Conservation (phyloP, 495 filamentous ascomycete species). For the Ramalina peruviana region DNA sequence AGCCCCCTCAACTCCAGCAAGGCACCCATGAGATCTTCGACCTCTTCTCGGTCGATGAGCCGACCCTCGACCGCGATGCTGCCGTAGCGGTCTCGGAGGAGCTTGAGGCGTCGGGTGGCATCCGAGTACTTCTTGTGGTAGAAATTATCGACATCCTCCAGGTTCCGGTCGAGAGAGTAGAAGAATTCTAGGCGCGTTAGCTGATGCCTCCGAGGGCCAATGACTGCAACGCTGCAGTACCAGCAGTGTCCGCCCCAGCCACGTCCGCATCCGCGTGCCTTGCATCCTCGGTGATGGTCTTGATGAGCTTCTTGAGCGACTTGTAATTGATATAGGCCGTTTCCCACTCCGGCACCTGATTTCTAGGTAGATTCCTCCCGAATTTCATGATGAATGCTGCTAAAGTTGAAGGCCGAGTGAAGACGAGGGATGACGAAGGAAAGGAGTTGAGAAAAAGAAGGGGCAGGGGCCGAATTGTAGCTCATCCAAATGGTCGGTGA, state of each 20-base stretch:
- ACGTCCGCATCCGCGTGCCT: conserved; percentile 39
- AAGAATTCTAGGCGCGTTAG: conserved; percentile 60
- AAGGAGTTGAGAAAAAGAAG: too few relatives aligned
- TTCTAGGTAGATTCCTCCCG: conserved; percentile 68
- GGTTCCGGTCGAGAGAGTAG: conserved; percentile 85
- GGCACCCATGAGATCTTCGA: conserved; percentile 76
- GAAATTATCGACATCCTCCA: conserved; percentile 88
- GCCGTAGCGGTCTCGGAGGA: conserved; percentile 77
- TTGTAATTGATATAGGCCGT: conserved; percentile 92
- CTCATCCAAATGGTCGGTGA: too few relatives aligned
- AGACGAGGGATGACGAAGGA: too few relatives aligned
- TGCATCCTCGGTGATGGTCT: conserved; percentile 47
- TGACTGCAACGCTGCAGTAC: conserved; percentile 25
- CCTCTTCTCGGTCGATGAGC: conserved; percentile 55
- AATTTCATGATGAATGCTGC: conserved; percentile 54
- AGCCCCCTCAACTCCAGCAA: conserved; percentile 77
- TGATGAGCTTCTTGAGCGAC: conserved; percentile 86
- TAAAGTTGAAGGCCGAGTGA: too few relatives aligned
- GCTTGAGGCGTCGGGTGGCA: conserved; percentile 61
- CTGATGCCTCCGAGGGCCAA: conserved; percentile 9
- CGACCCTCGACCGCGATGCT: conserved; percentile 35
- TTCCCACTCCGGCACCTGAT: conserved; percentile 96
- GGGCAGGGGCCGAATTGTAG: too few relatives aligned
- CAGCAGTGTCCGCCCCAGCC: conserved; percentile 59
- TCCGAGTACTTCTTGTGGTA: conserved; percentile 92